Base-by-base conservation (phyloP, 257 asterid genomes). In the Solanum sparsipilum region DNA sequence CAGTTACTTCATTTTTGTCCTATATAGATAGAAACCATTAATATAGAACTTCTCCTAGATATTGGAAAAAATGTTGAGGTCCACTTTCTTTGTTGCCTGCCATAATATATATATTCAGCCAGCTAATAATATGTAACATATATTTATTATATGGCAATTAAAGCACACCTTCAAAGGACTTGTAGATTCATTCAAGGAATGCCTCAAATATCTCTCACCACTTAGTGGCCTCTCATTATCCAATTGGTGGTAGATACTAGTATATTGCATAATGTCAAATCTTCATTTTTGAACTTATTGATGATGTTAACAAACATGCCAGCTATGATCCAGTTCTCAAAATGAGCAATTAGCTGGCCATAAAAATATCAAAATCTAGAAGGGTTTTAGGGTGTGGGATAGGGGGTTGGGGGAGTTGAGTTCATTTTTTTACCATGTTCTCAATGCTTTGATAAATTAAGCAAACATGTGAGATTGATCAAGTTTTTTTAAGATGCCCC, bases 231-330 rank as follows among this genome's bases (percentile, higher is more conserved):
- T 81, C 70, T 81, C 85, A 81, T 79, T 78, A 78, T 41, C 85
- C 39, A 44, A 79, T 27, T 44, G 70, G 15, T 79, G 41, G n/a
- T 48, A 46, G 41, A 39, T 29, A 65, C 72, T 65, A 58, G 27
- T 58, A 82, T 48, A 32, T 21, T 48, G 41, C 70, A 82, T 46
- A 48, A 82, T 82, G 85, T 52, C 85, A 82, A 82, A 82, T 82
- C 68, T 82, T 31, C 15, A 29, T 48, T 48, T 46, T 82, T 82
- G 29, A 48, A 48, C 68, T 81, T 81, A 81, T 81, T 81, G 76
- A 23, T 52, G 65, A 56, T 84, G 48, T 87, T 84, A 16, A 83
- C 74, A 68, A 87, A 67, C 84, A 85, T 48, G 91, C 89, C 91
- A 90, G 87, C 90, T 87, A 85, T 79, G 79, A 38, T 70, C 56